A percentile compares a stretch with the other conserved stretches of the same genome.
phyloP scores from a whole-genome alignment of 306 rosid species.

The Quercus aquifolioides region DNA sequence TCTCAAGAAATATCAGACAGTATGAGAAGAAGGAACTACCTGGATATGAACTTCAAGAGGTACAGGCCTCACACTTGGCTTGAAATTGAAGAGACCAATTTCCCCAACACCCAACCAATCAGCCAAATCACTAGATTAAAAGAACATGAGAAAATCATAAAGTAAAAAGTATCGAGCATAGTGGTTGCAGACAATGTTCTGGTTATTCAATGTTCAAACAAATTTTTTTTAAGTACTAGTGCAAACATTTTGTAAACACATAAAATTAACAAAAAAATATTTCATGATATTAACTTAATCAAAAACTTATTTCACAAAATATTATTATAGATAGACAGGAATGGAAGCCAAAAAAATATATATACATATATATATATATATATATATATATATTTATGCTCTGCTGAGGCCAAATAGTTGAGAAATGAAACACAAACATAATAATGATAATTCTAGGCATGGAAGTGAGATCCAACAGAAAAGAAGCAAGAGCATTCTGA shows the following conservation, averaged over 20 bases:
- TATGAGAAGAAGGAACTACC: slow-evolving; percentile 29
- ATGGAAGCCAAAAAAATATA: neutral
- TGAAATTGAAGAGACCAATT: slow-evolving; percentile 92
- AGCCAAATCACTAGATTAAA: slow-evolving; percentile 70
- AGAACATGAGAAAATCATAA: slow-evolving; percentile 14
- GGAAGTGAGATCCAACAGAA: neutral
- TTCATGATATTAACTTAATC: no score
- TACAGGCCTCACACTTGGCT: slow-evolving; percentile 98
- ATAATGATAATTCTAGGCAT: neutral
- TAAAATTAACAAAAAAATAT: neutral
- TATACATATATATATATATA: no score
- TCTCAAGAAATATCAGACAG: neutral
- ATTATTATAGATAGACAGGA: neutral
- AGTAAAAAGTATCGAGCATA: neutral
- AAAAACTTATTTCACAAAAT: no score
- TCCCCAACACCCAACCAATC: slow-evolving; percentile 99
- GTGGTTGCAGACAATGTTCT: neutral
- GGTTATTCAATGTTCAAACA: neutral
- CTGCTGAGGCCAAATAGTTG: neutral
- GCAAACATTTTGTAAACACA: neutral
- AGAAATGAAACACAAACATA: neutral
- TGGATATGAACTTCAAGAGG: slow-evolving; percentile 98
- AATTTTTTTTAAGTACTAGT: neutral
- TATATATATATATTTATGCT: neutral
- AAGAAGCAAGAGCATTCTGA: neutral